These are phyloP conservation scores for Abrus precatorius DNA, from an alignment of 306 rosid species.

Conservation along the genomic window DNA sequence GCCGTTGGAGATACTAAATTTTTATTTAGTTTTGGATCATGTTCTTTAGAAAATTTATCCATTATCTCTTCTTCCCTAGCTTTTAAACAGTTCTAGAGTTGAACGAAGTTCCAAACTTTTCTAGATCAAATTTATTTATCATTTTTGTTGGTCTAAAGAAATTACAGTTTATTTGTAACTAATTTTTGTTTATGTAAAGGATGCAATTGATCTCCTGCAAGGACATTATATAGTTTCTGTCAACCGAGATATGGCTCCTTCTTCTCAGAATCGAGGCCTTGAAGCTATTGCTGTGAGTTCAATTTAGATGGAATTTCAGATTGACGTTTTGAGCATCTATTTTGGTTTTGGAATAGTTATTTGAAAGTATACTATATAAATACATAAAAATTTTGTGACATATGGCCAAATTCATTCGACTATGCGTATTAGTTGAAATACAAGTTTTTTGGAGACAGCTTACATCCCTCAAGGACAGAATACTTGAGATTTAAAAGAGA, in stretches of 20 bases:
- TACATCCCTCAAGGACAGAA: background rate
- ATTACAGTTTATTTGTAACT: slow-evolving; percentile 1
- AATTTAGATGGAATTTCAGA: slow-evolving; percentile 37
- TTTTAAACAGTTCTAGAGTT: background rate
- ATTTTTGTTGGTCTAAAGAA: background rate
- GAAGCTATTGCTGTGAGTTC: slow-evolving; percentile 87
- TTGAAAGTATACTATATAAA: background rate
- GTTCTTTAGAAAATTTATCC: background rate
- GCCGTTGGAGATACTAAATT: background rate
- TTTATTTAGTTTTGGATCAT: slow-evolving; percentile 5
- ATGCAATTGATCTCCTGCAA: slow-evolving; percentile 89
- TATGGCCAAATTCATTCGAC: background rate
- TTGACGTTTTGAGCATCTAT: slow-evolving; percentile 16
- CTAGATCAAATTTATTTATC: background rate
- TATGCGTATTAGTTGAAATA: background rate
- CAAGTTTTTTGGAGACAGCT: background rate
- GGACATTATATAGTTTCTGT: slow-evolving; percentile 87
- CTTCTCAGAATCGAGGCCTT: slow-evolving; percentile 74
- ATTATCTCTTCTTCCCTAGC: background rate
- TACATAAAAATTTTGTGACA: slow-evolving; percentile 11
- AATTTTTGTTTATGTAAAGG: slow-evolving; percentile 56
- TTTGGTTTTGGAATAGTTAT: background rate
- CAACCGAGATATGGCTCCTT: slow-evolving; percentile 63
- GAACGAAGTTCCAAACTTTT: background rate
- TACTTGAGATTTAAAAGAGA: background rate